Conservation (phyloP, 345 rosid genomes). For the Murraya paniculata region DNA sequence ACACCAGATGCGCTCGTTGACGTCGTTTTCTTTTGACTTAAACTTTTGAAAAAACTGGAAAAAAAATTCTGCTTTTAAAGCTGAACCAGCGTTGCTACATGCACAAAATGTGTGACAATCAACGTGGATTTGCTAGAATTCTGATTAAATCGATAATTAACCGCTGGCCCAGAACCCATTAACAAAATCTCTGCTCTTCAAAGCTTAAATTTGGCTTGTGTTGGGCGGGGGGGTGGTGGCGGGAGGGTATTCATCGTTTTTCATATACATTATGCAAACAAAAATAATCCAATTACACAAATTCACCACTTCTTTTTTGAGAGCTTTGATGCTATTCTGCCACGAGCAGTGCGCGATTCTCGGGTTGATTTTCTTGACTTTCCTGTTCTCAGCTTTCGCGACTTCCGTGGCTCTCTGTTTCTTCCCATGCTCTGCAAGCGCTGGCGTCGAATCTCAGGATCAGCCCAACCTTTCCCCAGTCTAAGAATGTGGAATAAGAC, state of each 20-base stretch:
- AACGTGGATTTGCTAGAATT: background rate
- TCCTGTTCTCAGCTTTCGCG: constrained; percentile 19
- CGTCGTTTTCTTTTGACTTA: background rate
- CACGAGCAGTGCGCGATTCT: constrained; percentile 36
- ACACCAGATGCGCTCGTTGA: constrained; percentile 71
- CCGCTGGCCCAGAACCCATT: background rate
- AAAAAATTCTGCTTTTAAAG: no score
- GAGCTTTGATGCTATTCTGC: constrained; percentile 48
- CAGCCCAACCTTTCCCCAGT: constrained; percentile 94
- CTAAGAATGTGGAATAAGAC: constrained; percentile 52
- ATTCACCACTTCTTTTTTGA: constrained; percentile 21
- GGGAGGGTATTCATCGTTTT: background rate
- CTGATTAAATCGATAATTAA: background rate
- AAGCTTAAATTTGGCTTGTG: no score
- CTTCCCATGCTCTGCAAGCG: constrained; percentile 38
- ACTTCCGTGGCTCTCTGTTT: constrained; percentile 25
- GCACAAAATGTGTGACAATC: no score
- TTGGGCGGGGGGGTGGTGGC: no score
- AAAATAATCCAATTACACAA: background rate
- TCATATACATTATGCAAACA: background rate
- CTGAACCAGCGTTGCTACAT: fast-evolving
- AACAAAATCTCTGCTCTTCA: background rate
- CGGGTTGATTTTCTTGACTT: constrained; percentile 25
- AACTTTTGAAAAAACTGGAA: fast-evolving
- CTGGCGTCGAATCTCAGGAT: constrained; percentile 72